These are phyloP conservation scores for Saururus chinensis DNA, from an alignment of 164 flowering plant genomes.

Conservation along the genomic window DNA sequence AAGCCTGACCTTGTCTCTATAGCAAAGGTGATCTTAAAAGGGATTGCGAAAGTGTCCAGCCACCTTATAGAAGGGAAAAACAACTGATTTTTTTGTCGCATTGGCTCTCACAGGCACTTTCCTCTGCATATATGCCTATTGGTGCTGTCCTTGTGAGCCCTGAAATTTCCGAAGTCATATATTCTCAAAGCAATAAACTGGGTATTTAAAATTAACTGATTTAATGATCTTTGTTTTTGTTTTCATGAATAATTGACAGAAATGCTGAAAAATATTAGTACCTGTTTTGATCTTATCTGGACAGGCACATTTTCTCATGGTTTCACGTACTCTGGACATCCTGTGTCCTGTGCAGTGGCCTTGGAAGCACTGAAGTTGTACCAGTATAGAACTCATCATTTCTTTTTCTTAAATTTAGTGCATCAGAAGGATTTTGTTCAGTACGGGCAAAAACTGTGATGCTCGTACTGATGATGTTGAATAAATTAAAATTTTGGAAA, in stretches of 20 bases:
- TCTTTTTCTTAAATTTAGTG: neutral
- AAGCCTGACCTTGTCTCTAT: slow-evolving; percentile 92
- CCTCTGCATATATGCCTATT: slow-evolving; percentile 91
- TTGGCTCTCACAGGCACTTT: slow-evolving; percentile 50
- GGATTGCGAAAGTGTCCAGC: neutral
- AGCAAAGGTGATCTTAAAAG: slow-evolving; percentile 53
- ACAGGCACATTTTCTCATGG: slow-evolving; percentile 89
- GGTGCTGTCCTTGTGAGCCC: slow-evolving; percentile 96
- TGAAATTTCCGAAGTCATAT: slow-evolving; percentile 71
- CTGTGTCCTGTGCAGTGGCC: slow-evolving; percentile 96
- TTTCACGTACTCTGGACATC: slow-evolving; percentile 98
- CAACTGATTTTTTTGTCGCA: neutral
- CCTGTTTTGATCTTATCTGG: neutral
- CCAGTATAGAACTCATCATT: slow-evolving; percentile 35
- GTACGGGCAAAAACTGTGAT: neutral
- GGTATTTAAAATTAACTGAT: slow-evolving; percentile 30
- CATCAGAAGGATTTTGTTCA: too few relatives aligned
- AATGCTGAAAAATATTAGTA: neutral
- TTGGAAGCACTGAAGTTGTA: slow-evolving; percentile 82
- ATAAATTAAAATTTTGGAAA: too few relatives aligned
- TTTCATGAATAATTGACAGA: neutral
- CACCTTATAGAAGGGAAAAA: neutral
- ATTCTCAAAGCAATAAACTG: slow-evolving; percentile 89
- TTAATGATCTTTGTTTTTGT: neutral
- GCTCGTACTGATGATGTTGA: too few relatives aligned